Conservation (phyloP, 768 basidiomycete species). For the Cubamyces lactineus region DNA sequence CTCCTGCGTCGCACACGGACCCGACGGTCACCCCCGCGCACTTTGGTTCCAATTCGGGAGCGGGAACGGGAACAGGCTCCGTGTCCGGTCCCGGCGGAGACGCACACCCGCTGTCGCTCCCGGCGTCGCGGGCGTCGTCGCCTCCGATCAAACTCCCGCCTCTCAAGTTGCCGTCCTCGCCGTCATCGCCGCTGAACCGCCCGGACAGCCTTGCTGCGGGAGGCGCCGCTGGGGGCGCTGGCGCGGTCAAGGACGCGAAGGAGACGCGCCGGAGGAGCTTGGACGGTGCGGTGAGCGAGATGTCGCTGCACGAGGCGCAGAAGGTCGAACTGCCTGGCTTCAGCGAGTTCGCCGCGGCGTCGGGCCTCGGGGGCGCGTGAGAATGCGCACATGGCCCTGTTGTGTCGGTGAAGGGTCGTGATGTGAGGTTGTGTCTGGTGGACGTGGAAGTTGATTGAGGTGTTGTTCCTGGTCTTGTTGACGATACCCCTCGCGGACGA, state of each 20-base stretch:
- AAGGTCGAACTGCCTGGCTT: constrained; percentile 64
- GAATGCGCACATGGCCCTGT: background rate
- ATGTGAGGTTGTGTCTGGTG: background rate
- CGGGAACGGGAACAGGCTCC: background rate
- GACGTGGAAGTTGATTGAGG: background rate
- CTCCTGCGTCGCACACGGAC: constrained; percentile 29
- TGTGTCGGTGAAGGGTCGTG: background rate
- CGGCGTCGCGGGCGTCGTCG: constrained; percentile 63
- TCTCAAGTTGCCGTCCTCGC: constrained; percentile 50
- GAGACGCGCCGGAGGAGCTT: constrained; percentile 22
- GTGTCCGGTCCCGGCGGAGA: constrained; percentile 17
- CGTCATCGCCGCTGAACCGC: constrained; percentile 25
- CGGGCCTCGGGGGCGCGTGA: constrained; percentile 26
- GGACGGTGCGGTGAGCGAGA: constrained; percentile 22
- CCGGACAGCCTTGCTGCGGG: constrained; percentile 8
- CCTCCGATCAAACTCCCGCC: constrained; percentile 78
- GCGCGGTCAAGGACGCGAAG: constrained; percentile 5
- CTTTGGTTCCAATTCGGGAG: constrained; percentile 16
- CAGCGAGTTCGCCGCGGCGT: constrained; percentile 64
- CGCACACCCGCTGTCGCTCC: constrained; percentile 37
- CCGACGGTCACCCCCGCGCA: constrained; percentile 30
- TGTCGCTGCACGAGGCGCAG: constrained; percentile 25
- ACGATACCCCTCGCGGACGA: constrained; percentile 14
- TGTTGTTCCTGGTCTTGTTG: background rate
- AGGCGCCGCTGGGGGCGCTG: constrained; percentile 4